Percentiles rank a stretch among this genome's conserved stretches.
These are phyloP conservation scores for Kwoniella heveanensis DNA, from an alignment of 768 basidiomycete genomes.

Conservation along the genomic window DNA sequence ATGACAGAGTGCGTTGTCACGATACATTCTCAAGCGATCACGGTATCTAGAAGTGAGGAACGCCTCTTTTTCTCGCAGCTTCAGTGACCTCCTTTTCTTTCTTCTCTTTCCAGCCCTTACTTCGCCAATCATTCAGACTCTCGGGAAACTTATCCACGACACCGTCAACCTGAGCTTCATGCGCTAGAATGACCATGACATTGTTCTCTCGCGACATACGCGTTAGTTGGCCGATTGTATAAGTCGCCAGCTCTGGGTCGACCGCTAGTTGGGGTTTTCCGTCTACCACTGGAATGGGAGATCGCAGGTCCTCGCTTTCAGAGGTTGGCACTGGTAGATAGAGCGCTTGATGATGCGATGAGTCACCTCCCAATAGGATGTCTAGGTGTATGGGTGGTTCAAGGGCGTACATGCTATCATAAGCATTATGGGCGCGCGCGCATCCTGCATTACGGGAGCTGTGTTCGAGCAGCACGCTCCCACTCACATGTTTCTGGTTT, in stretches of 20 bases:
- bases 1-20: no score
- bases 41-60: neutral
- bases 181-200: constrained; percentile 43
- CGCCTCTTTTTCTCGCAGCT: neutral
- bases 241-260: constrained; percentile 20
- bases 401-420: no score
- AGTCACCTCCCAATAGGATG: constrained; percentile 39
- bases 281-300: constrained; percentile 25
- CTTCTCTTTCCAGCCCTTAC: constrained; percentile 35
- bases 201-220: constrained; percentile 38
- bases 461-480: neutral
- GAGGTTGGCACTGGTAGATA: constrained; percentile 36
- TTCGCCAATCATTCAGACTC: constrained; percentile 30
- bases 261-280: constrained; percentile 25
- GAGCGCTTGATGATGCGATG: constrained; percentile 35
- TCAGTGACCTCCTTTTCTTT: constrained; percentile 26
- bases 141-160: constrained; percentile 28
- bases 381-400: no score
- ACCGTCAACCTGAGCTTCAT: constrained; percentile 34
- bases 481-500: constrained; percentile 38
- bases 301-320: constrained; percentile 10
- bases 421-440: no score
- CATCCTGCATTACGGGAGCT: no score
- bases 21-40: neutral
- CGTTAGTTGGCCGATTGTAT: constrained; percentile 33